Evolutionary conservation across 2,329 filamentous ascomycete genomes (phyloP).

Genomic region (Fusarium pilosicola): DNA sequence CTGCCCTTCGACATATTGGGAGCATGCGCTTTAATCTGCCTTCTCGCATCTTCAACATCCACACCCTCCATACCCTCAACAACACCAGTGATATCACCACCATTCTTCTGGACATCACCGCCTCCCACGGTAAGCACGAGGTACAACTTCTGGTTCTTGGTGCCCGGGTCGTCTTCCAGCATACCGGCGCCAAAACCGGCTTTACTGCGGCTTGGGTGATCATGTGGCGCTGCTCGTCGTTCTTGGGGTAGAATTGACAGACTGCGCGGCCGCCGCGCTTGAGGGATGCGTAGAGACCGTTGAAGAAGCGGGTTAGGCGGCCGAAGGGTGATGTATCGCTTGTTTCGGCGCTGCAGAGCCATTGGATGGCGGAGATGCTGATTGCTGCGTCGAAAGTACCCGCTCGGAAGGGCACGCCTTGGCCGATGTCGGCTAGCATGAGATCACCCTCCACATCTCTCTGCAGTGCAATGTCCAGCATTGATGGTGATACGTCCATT

Average conservation of each 20-base stretch:
- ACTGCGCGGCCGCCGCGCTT: conserved; percentile 88
- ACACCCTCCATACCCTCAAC: conserved; percentile 90
- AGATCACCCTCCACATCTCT: conserved; percentile 92
- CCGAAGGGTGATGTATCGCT: conserved; percentile 84
- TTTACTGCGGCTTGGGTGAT: conserved; percentile 88
- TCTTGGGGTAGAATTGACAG: conserved; percentile 98
- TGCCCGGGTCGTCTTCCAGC: conserved; percentile 93
- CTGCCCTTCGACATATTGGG: conserved; percentile 75
- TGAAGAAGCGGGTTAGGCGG: conserved; percentile 86
- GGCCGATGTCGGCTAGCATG: conserved; percentile 93
- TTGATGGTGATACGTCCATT: conserved; percentile 94
- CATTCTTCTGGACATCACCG: conserved; percentile 56
- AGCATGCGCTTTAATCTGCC: conserved; percentile 58
- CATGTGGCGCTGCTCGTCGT: conserved; percentile 90
- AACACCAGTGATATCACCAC: conserved; percentile 88
- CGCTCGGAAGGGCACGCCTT: conserved; percentile 92
- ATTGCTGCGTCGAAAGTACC: conserved; percentile 96
- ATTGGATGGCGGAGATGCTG: conserved; percentile 95
- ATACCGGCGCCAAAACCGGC: conserved; percentile 96
- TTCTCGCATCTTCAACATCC: conserved; percentile 78
- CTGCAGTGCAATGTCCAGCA: conserved; percentile 95
- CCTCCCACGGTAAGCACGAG: conserved; percentile 90
- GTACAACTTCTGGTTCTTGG: conserved; percentile 97
- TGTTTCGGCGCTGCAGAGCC: conserved; percentile 95
- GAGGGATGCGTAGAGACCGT: conserved; percentile 86